A percentile compares a stretch with the other conserved stretches of the same genome.
phyloP scores from a whole-genome alignment of 331 rosid species.

The Quercus lobata region DNA sequence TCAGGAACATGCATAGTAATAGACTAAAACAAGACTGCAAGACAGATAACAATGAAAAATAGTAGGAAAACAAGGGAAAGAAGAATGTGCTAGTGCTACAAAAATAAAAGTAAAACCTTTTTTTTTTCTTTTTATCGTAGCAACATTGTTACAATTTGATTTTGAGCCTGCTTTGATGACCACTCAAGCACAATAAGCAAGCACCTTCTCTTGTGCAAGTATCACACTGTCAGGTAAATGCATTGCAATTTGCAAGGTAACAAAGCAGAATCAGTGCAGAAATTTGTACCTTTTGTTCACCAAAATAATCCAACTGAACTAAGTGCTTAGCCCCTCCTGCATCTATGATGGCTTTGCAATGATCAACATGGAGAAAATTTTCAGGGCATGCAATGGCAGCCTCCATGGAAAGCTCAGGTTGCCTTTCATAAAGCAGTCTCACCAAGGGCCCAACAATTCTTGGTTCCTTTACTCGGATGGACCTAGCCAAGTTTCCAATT shows the following conservation, averaged over 20 bases:
- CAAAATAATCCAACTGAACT: conserved; percentile 49
- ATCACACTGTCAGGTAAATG: conserved; percentile 63
- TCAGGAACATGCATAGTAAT: neutral
- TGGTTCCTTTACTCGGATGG: conserved; percentile 64
- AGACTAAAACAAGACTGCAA: neutral
- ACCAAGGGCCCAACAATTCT: conserved; percentile 53
- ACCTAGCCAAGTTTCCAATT: conserved; percentile 62
- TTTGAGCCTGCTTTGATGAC: conserved; percentile 47
- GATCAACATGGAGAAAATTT: conserved; percentile 51
- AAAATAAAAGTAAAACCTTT: neutral
- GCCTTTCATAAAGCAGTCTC: conserved; percentile 56
- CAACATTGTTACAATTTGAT: neutral
- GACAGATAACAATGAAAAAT: neutral
- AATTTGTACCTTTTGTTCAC: conserved; percentile 46
- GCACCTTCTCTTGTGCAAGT: conserved; percentile 63
- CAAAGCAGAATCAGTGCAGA: conserved; percentile 46
- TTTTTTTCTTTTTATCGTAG: neutral
- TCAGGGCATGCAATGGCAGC: conserved; percentile 43
- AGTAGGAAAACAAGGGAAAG: neutral
- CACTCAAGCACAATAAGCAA: conserved; percentile 49
- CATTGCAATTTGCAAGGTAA: conserved; percentile 24
- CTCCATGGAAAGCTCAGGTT: conserved; percentile 23
- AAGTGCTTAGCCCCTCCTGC: conserved; percentile 56
- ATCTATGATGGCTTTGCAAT: conserved; percentile 59
- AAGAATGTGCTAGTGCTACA: neutral